A percentile compares a stretch with the other conserved stretches of the same genome.
Conservation (phyloP, 139 green algal genomes). For the Haematococcus sp. region DNA sequence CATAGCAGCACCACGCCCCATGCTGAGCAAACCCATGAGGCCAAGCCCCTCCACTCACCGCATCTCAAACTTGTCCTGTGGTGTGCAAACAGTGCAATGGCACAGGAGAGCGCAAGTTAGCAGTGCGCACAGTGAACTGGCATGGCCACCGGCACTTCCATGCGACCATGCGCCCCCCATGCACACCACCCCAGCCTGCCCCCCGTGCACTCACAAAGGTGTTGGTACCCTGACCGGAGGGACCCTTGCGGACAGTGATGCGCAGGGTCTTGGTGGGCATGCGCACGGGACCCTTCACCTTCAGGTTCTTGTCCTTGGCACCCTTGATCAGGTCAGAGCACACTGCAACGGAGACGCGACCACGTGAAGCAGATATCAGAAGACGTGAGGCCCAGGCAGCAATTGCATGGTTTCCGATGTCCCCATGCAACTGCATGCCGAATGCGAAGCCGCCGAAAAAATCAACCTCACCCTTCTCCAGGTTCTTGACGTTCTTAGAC, state of each 20-base stretch:
- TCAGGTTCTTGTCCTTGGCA: slow-evolving; percentile 98
- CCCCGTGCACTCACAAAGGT: slow-evolving; percentile 62
- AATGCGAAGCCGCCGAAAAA: not conserved
- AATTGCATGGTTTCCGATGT: too few species aligned
- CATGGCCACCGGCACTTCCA: too few species aligned
- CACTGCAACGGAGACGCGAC: slow-evolving; percentile 53
- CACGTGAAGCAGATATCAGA: too few species aligned
- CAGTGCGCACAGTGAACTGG: too few species aligned
- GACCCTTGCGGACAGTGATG: slow-evolving; percentile 97
- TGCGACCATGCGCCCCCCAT: too few species aligned
- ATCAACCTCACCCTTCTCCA: slow-evolving; percentile 88
- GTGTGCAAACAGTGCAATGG: too few species aligned
- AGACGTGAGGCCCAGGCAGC: too few species aligned
- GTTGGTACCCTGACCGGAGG: slow-evolving; percentile 99
- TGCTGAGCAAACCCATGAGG: too few species aligned
- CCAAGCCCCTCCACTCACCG: slow-evolving; percentile 59
- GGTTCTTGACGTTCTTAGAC: slow-evolving; percentile 91
- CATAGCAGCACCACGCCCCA: not conserved
- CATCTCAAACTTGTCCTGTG: slow-evolving; percentile 92
- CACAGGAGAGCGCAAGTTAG: too few species aligned
- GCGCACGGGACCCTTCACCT: slow-evolving; percentile 97
- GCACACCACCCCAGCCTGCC: too few species aligned
- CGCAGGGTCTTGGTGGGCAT: slow-evolving; percentile 98
- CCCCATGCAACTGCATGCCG: not conserved
- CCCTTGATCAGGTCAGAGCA: slow-evolving; percentile 95